Evolutionary conservation across 805 yeast species (phyloP), one percentile per base, ranked within the genome.

Genomic region (Candida ovalis): DNA sequence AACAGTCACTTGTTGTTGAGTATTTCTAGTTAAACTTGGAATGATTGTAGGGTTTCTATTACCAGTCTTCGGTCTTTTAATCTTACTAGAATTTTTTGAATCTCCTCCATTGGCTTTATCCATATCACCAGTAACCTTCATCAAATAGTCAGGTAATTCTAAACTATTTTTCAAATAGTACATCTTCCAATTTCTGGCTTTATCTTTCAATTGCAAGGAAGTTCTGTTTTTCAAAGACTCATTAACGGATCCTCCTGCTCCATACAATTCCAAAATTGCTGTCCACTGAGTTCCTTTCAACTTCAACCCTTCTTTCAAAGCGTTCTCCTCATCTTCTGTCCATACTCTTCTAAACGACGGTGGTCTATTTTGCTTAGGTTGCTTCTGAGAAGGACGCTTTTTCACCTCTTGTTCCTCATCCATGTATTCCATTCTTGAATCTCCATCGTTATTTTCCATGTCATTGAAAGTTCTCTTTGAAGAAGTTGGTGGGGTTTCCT

Each of bases 161-260:
- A 82, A 66, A 1, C 86, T 87, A 44, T 82, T 77, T 60, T 89
- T 87, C 49, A 90, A 70, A 63, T 85, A 89, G 55, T 84, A 83
- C 79, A 91, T 78, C 64, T 94, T 94, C 89, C 97, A 86, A 63
- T 94, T 94, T 55, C 99, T 77, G 0, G 98, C 98, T 64, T 94
- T 94, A 64, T 94, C 99, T 66, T 94, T 94, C 49, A 94, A 74
- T 63, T 94, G 99, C 17, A 92, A 88, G 60, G 90, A 96, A 3
- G 86, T 84, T 62, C 99, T 75, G 63, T 89, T 87, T 66, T 89
- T 92, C 56, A 94, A 74, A 1, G 83, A 80, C 63, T 94, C 98
- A 37, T 84, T 81, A 23, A 86, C 75, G 41, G 84, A 77, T 3
- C 99, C 99, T 8, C 98, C 98, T 3, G 96, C 87, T 1, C 99